Evolutionary conservation across 2,329 filamentous ascomycete genomes (phyloP), one percentile per base, ranked within the genome.

Genomic region (Trichoderma asperellum): DNA sequence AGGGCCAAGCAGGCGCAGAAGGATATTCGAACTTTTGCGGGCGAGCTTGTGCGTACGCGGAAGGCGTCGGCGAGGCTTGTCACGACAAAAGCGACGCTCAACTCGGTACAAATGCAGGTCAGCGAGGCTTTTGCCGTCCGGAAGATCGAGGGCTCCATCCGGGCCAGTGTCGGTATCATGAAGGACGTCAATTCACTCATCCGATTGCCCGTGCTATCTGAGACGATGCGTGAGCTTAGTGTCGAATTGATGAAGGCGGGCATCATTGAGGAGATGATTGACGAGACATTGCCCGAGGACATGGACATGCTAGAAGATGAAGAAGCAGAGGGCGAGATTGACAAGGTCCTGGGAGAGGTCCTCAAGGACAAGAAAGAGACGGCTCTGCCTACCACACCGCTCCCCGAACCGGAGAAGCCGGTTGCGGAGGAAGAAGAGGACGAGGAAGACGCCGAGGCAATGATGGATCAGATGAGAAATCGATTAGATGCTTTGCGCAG

Each of bases 231-330:
- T 72, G 93, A 97, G 79, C 83, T 98, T 61, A 91, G 90, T 75
- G 86, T 91, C 69, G 96, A 98, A 85, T 82, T 98, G 73, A 92
- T 97, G 80, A 96, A 94, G 83, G 95, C 96, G 2, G 96, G 95
- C 18, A 95, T 99, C 73, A 97, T 98, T 71, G 95, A 98, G 84
- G 96, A 99, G 83, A 97, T 98, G 92, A 89, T 97, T 5, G 92
- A 91, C 59, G 95, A 98, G 78, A 89, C 86, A 55, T 83, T 98
- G 73, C 93, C 94, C n/a, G 87, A 90, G 73, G 90, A 94, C 69
- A 81, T 90, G 63, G 83, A 93, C 74, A 84, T 88, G 65, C 87
- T 92, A 70, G 92, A 93, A 71, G 92, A 94, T 75, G 92, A 90
- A 6, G 91, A 93, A 79, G 89, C 86, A 2, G 90, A 92, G 77